phyloP scores from a whole-genome alignment of 2,329 filamentous ascomycete species.

The Paecilomyces formosus region DNA sequence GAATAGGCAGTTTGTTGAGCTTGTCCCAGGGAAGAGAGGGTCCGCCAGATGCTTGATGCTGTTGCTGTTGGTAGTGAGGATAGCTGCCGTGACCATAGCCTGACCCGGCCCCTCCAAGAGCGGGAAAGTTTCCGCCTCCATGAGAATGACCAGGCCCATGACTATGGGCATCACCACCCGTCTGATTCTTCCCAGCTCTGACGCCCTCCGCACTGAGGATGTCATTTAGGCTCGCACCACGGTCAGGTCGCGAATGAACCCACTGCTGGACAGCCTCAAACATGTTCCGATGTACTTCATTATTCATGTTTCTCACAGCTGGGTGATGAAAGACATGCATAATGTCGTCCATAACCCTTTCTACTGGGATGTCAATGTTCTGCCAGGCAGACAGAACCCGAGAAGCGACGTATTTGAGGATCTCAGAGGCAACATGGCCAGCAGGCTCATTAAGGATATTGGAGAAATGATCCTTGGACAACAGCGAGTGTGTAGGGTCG shows the following conservation, averaged over 20 bases:
- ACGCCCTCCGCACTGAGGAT: slow-evolving; percentile 81
- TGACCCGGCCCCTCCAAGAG: slow-evolving; percentile 13
- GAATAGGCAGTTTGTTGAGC: slow-evolving; percentile 26
- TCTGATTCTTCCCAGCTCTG: slow-evolving; percentile 72
- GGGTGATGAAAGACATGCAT: slow-evolving; percentile 86
- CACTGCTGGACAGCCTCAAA: slow-evolving; percentile 77
- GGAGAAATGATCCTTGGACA: slow-evolving; percentile 79
- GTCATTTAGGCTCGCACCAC: slow-evolving; percentile 59
- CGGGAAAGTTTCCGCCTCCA: slow-evolving; percentile 18
- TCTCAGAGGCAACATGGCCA: slow-evolving; percentile 64
- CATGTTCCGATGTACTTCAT: slow-evolving; percentile 83
- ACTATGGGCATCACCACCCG: slow-evolving; percentile 16
- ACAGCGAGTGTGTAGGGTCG: slow-evolving; percentile 74
- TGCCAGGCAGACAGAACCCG: slow-evolving; percentile 91
- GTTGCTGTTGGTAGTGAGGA: slow-evolving; percentile 5
- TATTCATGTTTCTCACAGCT: slow-evolving; percentile 63
- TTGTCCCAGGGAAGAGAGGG: slow-evolving; percentile 22
- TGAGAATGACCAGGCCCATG: slow-evolving; percentile 23
- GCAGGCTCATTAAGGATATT: slow-evolving; percentile 71
- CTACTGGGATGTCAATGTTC: slow-evolving; percentile 70
- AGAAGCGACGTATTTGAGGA: slow-evolving; percentile 80
- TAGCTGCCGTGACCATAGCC: slow-evolving; percentile 12
- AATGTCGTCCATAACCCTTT: slow-evolving; percentile 77
- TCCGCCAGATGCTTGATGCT: slow-evolving; percentile 10
- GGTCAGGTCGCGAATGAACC: slow-evolving; percentile 63